phyloP scores from a whole-genome alignment of 108 stramenopile genomes.

The Pseudonitzschia pungens region DNA sequence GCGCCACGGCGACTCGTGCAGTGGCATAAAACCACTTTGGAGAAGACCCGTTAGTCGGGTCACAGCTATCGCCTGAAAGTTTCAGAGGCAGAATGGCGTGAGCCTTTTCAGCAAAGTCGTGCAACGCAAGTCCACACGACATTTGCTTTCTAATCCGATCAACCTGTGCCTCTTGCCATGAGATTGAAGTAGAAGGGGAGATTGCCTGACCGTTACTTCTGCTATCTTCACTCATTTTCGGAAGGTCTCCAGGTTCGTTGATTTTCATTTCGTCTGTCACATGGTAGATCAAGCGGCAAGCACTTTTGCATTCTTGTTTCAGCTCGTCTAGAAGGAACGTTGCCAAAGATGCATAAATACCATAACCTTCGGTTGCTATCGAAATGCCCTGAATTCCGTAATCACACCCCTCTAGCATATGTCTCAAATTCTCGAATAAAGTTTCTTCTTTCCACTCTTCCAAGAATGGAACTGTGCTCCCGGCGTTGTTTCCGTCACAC shows the following conservation, averaged over 20 bases:
- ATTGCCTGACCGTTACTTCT: slow-evolving; percentile 3
- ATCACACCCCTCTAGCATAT: slow-evolving; percentile 68
- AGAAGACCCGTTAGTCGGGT: slow-evolving; percentile 6
- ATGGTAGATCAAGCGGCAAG: slow-evolving; percentile 48
- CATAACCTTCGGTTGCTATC: slow-evolving; percentile 54
- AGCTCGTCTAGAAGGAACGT: slow-evolving; percentile 67
- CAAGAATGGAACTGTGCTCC: slow-evolving; percentile 12
- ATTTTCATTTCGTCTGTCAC: slow-evolving; percentile 9
- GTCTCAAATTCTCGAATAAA: slow-evolving; percentile 56
- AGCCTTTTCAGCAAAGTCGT: slow-evolving; percentile 55
- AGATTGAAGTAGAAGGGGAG: neutral
- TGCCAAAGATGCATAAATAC: slow-evolving; percentile 60
- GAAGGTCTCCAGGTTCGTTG: neutral
- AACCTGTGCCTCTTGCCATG: slow-evolving; percentile 44
- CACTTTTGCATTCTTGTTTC: slow-evolving; percentile 67
- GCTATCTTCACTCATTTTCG: neutral
- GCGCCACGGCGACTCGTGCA: slow-evolving; percentile 60
- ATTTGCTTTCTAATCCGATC: slow-evolving; percentile 47
- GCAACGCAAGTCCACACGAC: slow-evolving; percentile 55
- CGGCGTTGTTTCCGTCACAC: neutral
- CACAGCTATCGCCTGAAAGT: slow-evolving; percentile 1
- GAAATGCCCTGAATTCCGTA: slow-evolving; percentile 56
- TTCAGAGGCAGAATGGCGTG: slow-evolving; percentile 61
- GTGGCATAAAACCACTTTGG: slow-evolving; percentile 46
- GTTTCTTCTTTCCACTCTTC: slow-evolving; percentile 45